Evolutionary conservation across 176 grass and related monocot species (phyloP), one percentile per base, ranked within the genome.

Genomic region (Oropetium thomaeum): DNA sequence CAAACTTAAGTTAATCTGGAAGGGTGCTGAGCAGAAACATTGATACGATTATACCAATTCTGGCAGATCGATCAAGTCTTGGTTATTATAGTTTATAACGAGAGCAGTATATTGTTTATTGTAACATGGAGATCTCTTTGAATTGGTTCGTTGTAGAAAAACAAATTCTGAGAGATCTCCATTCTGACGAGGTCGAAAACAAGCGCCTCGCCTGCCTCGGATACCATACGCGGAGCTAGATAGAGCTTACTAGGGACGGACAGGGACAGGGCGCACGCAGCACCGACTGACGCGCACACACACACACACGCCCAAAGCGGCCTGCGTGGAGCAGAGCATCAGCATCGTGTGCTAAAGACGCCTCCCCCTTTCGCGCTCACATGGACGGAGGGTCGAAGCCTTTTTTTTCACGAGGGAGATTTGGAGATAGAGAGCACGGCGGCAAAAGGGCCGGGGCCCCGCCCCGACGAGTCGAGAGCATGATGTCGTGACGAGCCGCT

Each of bases 341-440:
- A 73, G 85, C 85, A 87, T 87, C 85, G 85, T 83, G 42, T 83
- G 85, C 78, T 87, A 87, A 87, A 87, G 85, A 66, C 61, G 73
- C 42, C 42, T 45, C 60, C 28, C 65, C 49, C 77, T 87, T 82
- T 67, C 58, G 33, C 51, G 10, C 73, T 78, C 85, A 83, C 85
- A 87, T 87, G 85, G 74, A 83, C 27, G 59, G 68, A 62, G 37
- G 41, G 31, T 76, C 78, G 28, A 28, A 17, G 26, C 38, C 40
- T 35, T 62, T 32, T 14, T 39, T 75, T 82, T 79, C 83, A 34
- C 13, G 41, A 76, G 73, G 67, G 41, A 62, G 86, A 83, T 88
- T 88, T 88, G 69, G 58, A 68, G 84, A 58, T 28, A 69, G 62
- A 69, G 62, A 25, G 19, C 33, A 14, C 62, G 19, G 52, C 69